These are phyloP conservation scores for Blastocystis sp. DNA, from an alignment of 352 stramenopile species.

Conservation along the genomic window DNA sequence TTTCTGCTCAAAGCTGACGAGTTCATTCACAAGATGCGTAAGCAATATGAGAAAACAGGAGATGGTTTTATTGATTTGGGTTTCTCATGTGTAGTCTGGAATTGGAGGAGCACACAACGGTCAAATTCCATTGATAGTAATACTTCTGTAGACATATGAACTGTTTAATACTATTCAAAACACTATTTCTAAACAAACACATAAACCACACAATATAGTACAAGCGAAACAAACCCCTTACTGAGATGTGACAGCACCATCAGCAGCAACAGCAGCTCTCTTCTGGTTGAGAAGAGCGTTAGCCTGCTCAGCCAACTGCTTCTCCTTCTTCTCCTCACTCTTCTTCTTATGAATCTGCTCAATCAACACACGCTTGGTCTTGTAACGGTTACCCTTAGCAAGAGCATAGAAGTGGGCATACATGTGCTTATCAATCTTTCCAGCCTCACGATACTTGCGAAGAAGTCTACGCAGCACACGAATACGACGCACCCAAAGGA, in stretches of 20 bases:
- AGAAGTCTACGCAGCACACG: constrained; percentile 96
- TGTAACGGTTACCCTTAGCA: constrained; percentile 99
- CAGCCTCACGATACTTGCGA: constrained; percentile 94
- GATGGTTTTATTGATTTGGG: background rate
- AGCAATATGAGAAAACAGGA: background rate
- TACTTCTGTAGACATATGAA: no score
- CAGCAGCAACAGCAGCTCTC: background rate
- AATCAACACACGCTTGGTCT: constrained; percentile 99
- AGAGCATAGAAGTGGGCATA: constrained; percentile 72
- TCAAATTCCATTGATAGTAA: no score
- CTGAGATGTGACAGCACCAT: background rate
- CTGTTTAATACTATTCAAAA: no score
- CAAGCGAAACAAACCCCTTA: background rate
- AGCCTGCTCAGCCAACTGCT: constrained; percentile 89
- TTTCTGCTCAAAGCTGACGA: background rate
- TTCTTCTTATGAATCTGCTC: constrained; percentile 99
- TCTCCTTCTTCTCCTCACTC: constrained; percentile 86
- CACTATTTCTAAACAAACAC: background rate
- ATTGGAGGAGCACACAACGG: no score
- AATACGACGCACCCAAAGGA: constrained; percentile 98
- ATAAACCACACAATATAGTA: background rate
- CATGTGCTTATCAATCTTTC: constrained; percentile 99
- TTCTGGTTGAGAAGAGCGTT: constrained; percentile 71
- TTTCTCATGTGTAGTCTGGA: no score
- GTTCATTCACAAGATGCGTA: background rate